A percentile compares a stretch with the other conserved stretches of the same genome.
phyloP scores from a whole-genome alignment of 169 alveolate species.

The Eimeria maxima region DNA sequence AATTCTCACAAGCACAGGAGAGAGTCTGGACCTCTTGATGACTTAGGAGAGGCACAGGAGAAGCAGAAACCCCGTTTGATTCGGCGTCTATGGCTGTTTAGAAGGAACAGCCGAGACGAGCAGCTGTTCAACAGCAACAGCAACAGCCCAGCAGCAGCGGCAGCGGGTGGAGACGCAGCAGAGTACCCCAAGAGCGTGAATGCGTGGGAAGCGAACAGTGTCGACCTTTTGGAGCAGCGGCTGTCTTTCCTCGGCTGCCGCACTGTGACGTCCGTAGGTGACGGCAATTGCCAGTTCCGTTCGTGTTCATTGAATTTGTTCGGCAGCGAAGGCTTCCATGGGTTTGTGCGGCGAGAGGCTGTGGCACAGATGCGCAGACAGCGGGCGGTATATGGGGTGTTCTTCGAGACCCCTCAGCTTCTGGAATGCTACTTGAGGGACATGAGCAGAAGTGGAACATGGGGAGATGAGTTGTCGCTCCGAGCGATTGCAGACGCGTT shows the following conservation, averaged over 20 bases:
- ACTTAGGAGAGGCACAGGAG: neutral
- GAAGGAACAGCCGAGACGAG: conserved; percentile 4
- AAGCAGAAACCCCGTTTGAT: neutral
- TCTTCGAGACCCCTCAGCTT: conserved; percentile 80
- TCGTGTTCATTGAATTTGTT: conserved; percentile 86
- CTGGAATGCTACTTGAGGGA: conserved; percentile 81
- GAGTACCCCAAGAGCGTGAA: conserved; percentile 1
- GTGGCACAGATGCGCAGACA: conserved; percentile 84
- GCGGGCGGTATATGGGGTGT: conserved; percentile 83
- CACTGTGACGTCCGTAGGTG: conserved; percentile 82
- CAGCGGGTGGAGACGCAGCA: neutral
- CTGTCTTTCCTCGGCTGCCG: conserved; percentile 84
- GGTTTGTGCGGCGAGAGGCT: conserved; percentile 83
- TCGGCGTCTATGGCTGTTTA: conserved; percentile 36
- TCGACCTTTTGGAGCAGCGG: conserved; percentile 83
- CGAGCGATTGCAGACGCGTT: conserved; percentile 88
- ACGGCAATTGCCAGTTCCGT: conserved; percentile 89
- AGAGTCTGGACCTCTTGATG: neutral
- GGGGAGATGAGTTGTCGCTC: conserved; percentile 89
- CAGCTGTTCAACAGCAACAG: neutral
- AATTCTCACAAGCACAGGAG: neutral
- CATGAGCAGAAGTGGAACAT: conserved; percentile 85
- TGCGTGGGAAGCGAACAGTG: conserved; percentile 52
- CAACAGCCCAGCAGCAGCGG: conserved; percentile 23
- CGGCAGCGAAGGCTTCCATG: conserved; percentile 85